Evolutionary conservation across 1,284 basidiomycete genomes (phyloP).

Genomic region (Heliocybe sulcata): DNA sequence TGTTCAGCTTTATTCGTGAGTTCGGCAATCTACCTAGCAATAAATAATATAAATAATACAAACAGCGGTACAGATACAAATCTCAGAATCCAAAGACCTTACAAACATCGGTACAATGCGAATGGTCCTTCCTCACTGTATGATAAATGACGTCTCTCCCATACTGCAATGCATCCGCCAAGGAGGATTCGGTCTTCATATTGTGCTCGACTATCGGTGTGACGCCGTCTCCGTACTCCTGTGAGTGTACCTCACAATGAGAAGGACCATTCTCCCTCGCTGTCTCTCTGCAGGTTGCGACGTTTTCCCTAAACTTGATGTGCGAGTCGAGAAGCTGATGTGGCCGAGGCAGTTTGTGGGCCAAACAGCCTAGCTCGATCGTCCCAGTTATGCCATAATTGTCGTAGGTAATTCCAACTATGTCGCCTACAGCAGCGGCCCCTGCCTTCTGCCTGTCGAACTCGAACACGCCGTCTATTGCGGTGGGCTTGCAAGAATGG

Average conservation of each 20-base stretch:
- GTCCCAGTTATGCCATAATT: not conserved
- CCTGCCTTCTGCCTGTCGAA: not conserved
- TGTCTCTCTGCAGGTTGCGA: not conserved
- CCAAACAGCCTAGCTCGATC: not conserved
- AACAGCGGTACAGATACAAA: not conserved
- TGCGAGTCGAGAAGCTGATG: not conserved
- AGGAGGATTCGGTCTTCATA: not conserved
- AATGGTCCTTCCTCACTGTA: not conserved
- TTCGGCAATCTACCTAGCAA: too few species aligned
- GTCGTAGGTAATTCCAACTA: not conserved
- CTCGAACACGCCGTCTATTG: not conserved
- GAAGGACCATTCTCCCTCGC: not conserved
- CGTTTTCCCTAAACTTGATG: constrained; percentile 1
- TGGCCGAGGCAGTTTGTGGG: not conserved
- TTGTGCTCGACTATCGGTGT: not conserved
- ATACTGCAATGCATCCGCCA: not conserved
- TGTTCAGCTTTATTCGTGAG: too few species aligned
- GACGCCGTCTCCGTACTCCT: not conserved
- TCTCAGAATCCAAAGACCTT: constrained; percentile 1
- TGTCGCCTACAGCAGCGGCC: not conserved
- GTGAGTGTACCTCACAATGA: constrained; percentile 1
- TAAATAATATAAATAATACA: too few species aligned
- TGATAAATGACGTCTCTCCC: not conserved
- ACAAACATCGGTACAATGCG: not conserved
- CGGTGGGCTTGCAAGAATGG: not conserved